Conservation (phyloP, 1,139 yeast species). For the Zygosaccharomyces sapae region DNA sequence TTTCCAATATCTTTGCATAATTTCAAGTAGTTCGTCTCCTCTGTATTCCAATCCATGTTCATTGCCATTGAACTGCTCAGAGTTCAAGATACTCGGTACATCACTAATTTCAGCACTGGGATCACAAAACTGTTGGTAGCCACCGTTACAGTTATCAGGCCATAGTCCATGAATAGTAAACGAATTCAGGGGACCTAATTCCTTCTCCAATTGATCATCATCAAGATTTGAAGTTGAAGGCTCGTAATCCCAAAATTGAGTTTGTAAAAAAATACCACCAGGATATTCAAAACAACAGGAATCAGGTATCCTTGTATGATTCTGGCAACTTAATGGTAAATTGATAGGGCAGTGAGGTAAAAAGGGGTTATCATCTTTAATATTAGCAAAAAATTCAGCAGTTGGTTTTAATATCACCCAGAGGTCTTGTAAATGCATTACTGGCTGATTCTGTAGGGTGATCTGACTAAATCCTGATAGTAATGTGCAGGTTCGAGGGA, state of each 20-base stretch:
- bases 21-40: constrained; percentile 49
- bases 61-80: constrained; percentile 34
- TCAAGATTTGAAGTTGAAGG: constrained; percentile 42
- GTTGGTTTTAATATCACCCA: constrained; percentile 10
- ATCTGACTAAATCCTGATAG: too few species aligned
- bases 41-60: constrained; percentile 35
- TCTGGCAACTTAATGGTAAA: constrained; percentile 63
- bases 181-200: constrained; percentile 69
- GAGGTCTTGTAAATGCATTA: constrained; percentile 8
- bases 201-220: constrained; percentile 32
- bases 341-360: constrained; percentile 54
- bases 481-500: too few species aligned
- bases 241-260: constrained; percentile 91
- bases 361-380: constrained; percentile 6
- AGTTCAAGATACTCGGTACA: constrained; percentile 50
- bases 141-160: constrained; percentile 80
- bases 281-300: constrained; percentile 87
- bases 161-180: constrained; percentile 85
- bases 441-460: too few species aligned
- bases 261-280: constrained; percentile 76
- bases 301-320: constrained; percentile 43
- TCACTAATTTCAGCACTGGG: constrained; percentile 51
- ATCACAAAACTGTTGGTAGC: constrained; percentile 75
- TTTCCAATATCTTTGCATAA: constrained; percentile 69
- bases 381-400: constrained; percentile 4